Percentiles rank a stretch among this genome's conserved stretches.
Conservation (phyloP, 2,329 filamentous ascomycete species). For the Blastomyces emzantsi region DNA sequence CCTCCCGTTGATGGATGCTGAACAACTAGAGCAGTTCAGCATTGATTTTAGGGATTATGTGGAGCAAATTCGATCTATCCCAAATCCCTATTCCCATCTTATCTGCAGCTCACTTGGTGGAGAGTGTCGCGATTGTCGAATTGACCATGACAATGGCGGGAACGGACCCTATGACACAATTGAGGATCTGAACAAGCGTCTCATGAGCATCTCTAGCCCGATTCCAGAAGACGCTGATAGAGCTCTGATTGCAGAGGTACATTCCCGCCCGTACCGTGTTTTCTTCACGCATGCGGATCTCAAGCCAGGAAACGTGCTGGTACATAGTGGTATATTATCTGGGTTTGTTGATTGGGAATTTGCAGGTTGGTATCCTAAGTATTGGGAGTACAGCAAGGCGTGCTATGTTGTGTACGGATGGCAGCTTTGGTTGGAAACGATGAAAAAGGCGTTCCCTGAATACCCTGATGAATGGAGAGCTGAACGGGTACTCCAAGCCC, state of each 20-base stretch:
- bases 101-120: conserved; percentile 10
- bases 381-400: neutral
- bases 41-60: conserved; percentile 12
- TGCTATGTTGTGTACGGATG: conserved; percentile 6
- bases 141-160: conserved; percentile 8
- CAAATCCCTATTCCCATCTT: conserved; percentile 12
- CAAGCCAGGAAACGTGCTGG: too few species aligned
- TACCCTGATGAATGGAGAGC: conserved; percentile 7
- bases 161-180: conserved; percentile 7
- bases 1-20: conserved; percentile 8
- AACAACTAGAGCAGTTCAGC: conserved; percentile 10
- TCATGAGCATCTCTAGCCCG: conserved; percentile 8
- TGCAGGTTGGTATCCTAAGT: too few species aligned
- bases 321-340: too few species aligned
- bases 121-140: conserved; percentile 12
- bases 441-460: conserved; percentile 7
- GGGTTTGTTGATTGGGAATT: too few species aligned
- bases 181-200: conserved; percentile 10
- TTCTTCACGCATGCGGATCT: too few species aligned
- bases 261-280: too few species aligned
- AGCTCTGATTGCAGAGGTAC: conserved; percentile 6
- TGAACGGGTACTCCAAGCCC: conserved; percentile 6
- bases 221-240: conserved; percentile 11
- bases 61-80: conserved; percentile 10
- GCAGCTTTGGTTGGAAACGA: conserved; percentile 8